phyloP scores from a whole-genome alignment of 2,329 filamentous ascomycete genomes.

The Clonostachys rhizophaga region DNA sequence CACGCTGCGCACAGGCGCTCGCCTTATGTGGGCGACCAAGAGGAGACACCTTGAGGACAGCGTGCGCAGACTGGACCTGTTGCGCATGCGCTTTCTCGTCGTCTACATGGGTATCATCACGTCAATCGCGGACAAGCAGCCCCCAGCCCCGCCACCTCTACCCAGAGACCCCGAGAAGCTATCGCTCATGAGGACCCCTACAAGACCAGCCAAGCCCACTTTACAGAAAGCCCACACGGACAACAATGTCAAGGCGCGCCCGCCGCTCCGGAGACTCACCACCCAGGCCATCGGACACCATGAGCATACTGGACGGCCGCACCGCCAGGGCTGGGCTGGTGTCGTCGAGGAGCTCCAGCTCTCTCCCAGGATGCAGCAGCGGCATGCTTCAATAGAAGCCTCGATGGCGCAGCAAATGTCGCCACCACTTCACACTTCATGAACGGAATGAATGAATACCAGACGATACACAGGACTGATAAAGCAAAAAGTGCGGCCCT shows the following conservation, averaged over 20 bases:
- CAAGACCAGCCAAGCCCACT: conserved; percentile 18
- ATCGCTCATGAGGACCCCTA: conserved; percentile 3
- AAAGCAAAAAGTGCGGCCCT: no score
- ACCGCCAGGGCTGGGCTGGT: conserved; percentile 55
- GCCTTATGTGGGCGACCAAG: conserved; percentile 54
- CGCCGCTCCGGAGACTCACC: conserved; percentile 46
- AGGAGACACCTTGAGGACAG: conserved; percentile 50
- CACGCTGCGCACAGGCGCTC: conserved; percentile 39
- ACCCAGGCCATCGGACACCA: conserved; percentile 49
- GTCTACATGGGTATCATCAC: conserved; percentile 58
- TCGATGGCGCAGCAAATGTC: conserved; percentile 33
- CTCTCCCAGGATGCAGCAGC: conserved; percentile 55
- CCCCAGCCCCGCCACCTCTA: conserved; percentile 16
- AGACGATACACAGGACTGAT: no score
- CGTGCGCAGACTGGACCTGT: conserved; percentile 52
- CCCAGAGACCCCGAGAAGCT: conserved; percentile 25
- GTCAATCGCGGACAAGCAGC: conserved; percentile 25
- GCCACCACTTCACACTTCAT: no score
- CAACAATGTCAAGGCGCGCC: conserved; percentile 31
- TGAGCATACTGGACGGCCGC: conserved; percentile 38
- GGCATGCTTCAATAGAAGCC: conserved; percentile 58
- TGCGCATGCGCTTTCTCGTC: conserved; percentile 61
- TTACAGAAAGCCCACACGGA: conserved; percentile 38
- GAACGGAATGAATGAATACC: no score
- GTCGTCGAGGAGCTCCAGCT: conserved; percentile 59